Evolutionary conservation across 106 monocot genomes (phyloP).

Genomic region (Dioscorea dumetorum): DNA sequence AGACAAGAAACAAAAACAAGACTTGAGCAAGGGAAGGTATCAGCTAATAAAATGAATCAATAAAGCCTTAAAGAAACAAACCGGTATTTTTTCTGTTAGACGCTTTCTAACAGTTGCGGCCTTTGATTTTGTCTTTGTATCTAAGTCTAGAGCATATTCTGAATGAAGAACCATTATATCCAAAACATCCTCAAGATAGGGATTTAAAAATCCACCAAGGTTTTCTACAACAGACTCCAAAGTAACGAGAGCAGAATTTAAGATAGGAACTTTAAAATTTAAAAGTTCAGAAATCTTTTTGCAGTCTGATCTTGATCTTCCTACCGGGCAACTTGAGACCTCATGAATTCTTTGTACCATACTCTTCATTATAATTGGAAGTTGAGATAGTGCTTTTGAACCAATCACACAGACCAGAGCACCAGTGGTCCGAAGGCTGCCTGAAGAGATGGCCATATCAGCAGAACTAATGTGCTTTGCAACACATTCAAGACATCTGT

Average conservation of each 20-base stretch:
- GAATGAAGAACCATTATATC: conserved; percentile 62
- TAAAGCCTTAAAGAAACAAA: conserved; percentile 23
- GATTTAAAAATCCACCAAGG: conserved; percentile 77
- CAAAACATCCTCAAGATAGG: conserved; percentile 75
- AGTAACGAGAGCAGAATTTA: conserved; percentile 33
- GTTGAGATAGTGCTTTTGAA: conserved; percentile 72
- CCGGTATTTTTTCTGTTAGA: conserved; percentile 73
- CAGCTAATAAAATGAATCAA: conserved; percentile 4
- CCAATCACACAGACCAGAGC: conserved; percentile 62
- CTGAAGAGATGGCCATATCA: conserved; percentile 51
- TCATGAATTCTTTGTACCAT: conserved; percentile 33
- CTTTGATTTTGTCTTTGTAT: conserved; percentile 49
- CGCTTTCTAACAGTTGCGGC: conserved; percentile 59
- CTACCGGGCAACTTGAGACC: conserved; percentile 20
- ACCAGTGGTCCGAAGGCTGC: conserved; percentile 41
- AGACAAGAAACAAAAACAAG: conserved; percentile 1
- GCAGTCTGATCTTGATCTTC: conserved; percentile 8
- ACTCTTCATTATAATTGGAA: conserved; percentile 66
- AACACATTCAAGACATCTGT: conserved; percentile 42
- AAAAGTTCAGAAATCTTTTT: conserved; percentile 14
- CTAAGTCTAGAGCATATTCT: conserved; percentile 43
- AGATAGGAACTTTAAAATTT: conserved; percentile 18
- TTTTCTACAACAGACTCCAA: conserved; percentile 63
- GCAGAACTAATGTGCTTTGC: conserved; percentile 47
- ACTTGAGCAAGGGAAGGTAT: not conserved